Evolutionary conservation across 2,329 filamentous ascomycete species (phyloP).

Genomic region (Talaromyces sp.): DNA sequence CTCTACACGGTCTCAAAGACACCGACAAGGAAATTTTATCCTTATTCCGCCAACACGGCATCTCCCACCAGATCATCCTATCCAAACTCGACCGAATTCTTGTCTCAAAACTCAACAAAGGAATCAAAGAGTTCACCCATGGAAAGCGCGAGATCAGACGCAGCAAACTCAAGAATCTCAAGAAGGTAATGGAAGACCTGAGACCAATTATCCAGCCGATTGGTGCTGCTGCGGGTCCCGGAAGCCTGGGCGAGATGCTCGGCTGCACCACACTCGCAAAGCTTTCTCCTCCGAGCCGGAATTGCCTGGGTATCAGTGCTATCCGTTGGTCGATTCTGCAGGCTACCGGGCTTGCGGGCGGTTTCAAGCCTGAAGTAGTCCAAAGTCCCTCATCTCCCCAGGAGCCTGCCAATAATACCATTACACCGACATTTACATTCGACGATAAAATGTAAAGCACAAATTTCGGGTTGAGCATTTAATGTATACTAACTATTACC

Average conservation of each 20-base stretch:
- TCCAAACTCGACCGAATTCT: conserved; percentile 61
- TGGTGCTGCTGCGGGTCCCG: conserved; percentile 29
- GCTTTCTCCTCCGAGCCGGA: background rate
- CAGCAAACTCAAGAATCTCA: conserved; percentile 29
- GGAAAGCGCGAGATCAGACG: conserved; percentile 20
- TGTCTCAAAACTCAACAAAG: conserved; percentile 24
- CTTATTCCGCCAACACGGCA: conserved; percentile 51
- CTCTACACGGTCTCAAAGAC: conserved; percentile 59
- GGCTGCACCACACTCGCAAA: conserved; percentile 46
- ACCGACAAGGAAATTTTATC: conserved; percentile 55
- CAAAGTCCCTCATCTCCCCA: background rate
- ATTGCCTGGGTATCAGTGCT: conserved; percentile 54
- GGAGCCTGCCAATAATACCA: background rate
- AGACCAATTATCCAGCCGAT: conserved; percentile 37
- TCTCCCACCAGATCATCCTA: conserved; percentile 63
- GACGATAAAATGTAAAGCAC: background rate
- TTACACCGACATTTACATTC: background rate
- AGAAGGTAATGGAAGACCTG: conserved; percentile 35
- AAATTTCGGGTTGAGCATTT: background rate
- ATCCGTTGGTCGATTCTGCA: conserved; percentile 61
- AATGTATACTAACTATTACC: background rate
- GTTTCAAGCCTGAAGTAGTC: background rate
- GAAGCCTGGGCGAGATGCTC: conserved; percentile 56
- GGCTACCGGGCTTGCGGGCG: conserved; percentile 54
- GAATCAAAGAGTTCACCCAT: conserved; percentile 19